A percentile compares a stretch with the other conserved stretches of the same genome.
phyloP scores from a whole-genome alignment of 148 eudicot species.

The Pharnaceum exiguum region DNA sequence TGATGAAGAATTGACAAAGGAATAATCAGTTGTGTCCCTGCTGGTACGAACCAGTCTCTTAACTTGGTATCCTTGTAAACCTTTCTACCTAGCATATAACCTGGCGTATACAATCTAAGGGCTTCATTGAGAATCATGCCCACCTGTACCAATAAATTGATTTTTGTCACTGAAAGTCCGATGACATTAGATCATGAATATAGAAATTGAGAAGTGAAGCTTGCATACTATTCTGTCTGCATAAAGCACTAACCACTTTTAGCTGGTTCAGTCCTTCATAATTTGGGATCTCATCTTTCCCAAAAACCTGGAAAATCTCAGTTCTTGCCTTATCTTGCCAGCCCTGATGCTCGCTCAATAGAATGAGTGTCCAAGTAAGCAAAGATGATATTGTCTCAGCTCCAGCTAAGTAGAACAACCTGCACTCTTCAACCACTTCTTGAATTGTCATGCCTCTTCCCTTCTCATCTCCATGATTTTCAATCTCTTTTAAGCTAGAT shows the following conservation, averaged over 20 bases:
- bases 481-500: constrained; percentile 14
- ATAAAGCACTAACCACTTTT: constrained; percentile 15
- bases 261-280: constrained; percentile 21
- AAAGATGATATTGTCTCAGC: constrained; percentile 4
- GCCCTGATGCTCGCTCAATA: constrained; percentile 6
- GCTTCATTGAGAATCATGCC: constrained; percentile 21
- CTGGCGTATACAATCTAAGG: constrained; percentile 24
- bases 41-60: constrained; percentile 14
- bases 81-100: constrained; percentile 12
- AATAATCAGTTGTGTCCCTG: constrained; percentile 10
- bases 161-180: too few relatives aligned
- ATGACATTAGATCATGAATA: background rate
- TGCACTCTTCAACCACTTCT: constrained; percentile 11
- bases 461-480: constrained; percentile 8
- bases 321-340: constrained; percentile 6
- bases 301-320: background rate
- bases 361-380: background rate
- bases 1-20: constrained; percentile 18
- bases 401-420: constrained; percentile 5
- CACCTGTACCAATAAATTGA: constrained; percentile 6
- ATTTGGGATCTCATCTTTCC: constrained; percentile 3
- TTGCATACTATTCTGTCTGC: too few relatives aligned
- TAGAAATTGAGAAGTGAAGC: too few relatives aligned
- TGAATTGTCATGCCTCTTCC: constrained; percentile 13
- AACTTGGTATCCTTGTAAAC: constrained; percentile 23